Evolutionary conservation across 2,329 filamentous ascomycete species (phyloP), one percentile per base, ranked within the genome.

Genomic region (Albophoma yamanashiensis): DNA sequence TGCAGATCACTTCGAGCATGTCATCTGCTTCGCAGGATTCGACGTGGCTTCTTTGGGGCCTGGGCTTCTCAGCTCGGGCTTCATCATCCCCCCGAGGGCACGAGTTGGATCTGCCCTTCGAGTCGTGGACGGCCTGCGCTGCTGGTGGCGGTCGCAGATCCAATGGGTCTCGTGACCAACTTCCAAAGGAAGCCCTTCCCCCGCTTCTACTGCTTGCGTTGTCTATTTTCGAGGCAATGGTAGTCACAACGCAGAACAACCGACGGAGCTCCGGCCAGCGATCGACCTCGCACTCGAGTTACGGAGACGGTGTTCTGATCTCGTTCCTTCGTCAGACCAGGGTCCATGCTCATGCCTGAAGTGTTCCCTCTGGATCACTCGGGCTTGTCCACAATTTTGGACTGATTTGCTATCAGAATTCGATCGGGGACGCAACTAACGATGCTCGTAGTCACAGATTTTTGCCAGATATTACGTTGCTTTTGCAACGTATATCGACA

Each of bases 401-500:
- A 20, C 31, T 22, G 22, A 17, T 20, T 27, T 40, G 55, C 39
- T n/a, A n/a, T n/a, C 22, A 17, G 6, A 14, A 4, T 25, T 17
- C 12, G n/a, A n/a, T n/a, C 20, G 11, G 15, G 27, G 20, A 36
- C 34, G n/a, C 43, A 7, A 55, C 50, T 22, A 45, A 36, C 40
- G 15, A 39, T 50, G 2, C 56, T 25, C 56, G 42, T 56, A 61
- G 50, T 38, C 56, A 57, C 58, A 62, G 43, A 8, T 61, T 65
- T 69, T 31, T 75, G 73, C 74, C 72, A 75, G 73, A 66, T 70
- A 63, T 60, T 67, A 64, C 67, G 63, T 68, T 69, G 70, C 64
- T 66, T 65, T 64, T 63, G 67, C 67, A 63, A 62, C 65, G 70
- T 71, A 68, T 68, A 80, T 81, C 78, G 79, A 76, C 79, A 76